Conservation (phyloP, 176 grass and related monocot genomes). For the barley (Hordeum vulgare) region DNA sequence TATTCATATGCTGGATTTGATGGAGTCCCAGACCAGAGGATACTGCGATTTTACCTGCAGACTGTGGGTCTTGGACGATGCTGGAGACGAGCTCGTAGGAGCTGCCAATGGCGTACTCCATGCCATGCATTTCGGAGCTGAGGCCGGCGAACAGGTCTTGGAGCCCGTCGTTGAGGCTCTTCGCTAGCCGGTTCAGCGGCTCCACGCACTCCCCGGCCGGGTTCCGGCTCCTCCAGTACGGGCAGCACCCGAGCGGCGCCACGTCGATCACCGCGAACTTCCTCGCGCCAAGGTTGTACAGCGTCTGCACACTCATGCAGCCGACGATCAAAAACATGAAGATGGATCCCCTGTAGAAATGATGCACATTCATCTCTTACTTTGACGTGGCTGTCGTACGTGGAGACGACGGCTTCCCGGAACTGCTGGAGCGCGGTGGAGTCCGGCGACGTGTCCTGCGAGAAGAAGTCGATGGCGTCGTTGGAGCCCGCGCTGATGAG, state of each 20-base stretch:
- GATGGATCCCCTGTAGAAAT: too few species aligned
- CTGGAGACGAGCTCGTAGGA: conserved; percentile 48
- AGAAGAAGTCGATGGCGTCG: conserved; percentile 50
- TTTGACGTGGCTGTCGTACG: conserved; percentile 53
- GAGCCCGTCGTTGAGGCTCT: conserved; percentile 45
- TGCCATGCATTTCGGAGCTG: conserved; percentile 35
- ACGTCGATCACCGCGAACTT: conserved; percentile 55
- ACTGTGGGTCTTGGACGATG: conserved; percentile 23
- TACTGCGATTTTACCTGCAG: conserved; percentile 21
- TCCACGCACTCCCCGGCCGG: conserved; percentile 39
- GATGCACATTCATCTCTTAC: too few species aligned
- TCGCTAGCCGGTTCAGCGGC: neutral
- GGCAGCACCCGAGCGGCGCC: conserved; percentile 47
- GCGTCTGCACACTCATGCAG: conserved; percentile 15
- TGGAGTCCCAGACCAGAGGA: neutral
- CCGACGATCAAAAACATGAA: too few species aligned
- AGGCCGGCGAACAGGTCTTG: conserved; percentile 31
- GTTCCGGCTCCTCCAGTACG: conserved; percentile 23
- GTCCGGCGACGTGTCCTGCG: conserved; percentile 29
- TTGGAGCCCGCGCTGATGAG: conserved; percentile 55
- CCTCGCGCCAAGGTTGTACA: conserved; percentile 60
- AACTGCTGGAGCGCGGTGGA: conserved; percentile 30
- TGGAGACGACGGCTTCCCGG: conserved; percentile 39
- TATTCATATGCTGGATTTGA: too few species aligned
- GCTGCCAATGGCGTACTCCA: conserved; percentile 57